phyloP scores from a whole-genome alignment of 2,329 filamentous ascomycete genomes.

The Fusarium praegraminearum region DNA sequence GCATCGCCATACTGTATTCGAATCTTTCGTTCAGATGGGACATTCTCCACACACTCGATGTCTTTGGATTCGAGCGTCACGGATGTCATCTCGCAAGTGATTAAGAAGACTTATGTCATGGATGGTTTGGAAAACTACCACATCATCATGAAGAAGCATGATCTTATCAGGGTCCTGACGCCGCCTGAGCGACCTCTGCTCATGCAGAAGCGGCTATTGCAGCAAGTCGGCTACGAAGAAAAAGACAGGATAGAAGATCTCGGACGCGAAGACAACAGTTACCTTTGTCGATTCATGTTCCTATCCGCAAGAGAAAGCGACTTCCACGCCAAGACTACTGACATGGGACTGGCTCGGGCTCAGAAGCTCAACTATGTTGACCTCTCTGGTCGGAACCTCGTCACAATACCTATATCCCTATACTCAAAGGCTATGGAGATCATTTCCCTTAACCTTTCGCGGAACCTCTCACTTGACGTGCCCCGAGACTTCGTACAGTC shows the following conservation, averaged over 20 bases:
- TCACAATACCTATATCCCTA: conserved; percentile 93
- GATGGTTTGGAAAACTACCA: conserved; percentile 95
- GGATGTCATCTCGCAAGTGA: conserved; percentile 89
- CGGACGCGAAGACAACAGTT: conserved; percentile 96
- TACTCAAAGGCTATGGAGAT: conserved; percentile 94
- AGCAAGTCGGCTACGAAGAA: conserved; percentile 91
- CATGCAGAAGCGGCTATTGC: conserved; percentile 90
- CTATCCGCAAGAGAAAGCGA: conserved; percentile 89
- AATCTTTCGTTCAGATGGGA: conserved; percentile 92
- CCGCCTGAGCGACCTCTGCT: conserved; percentile 84
- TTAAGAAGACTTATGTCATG: conserved; percentile 93
- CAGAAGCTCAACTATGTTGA: conserved; percentile 96
- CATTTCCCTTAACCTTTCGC: conserved; percentile 91
- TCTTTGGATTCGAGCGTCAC: conserved; percentile 84
- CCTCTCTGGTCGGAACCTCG: conserved; percentile 86
- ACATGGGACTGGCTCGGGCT: conserved; percentile 83
- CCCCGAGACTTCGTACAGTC: conserved; percentile 97
- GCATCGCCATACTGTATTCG: conserved; percentile 88
- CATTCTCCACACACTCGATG: conserved; percentile 92
- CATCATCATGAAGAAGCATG: conserved; percentile 94
- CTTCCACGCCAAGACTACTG: conserved; percentile 74
- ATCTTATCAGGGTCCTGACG: conserved; percentile 83
- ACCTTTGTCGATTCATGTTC: conserved; percentile 95
- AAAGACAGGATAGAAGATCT: conserved; percentile 91
- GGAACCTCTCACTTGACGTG: conserved; percentile 91